phyloP scores from a whole-genome alignment of 179 eudicot species.

The Patellifolia procumbens region DNA sequence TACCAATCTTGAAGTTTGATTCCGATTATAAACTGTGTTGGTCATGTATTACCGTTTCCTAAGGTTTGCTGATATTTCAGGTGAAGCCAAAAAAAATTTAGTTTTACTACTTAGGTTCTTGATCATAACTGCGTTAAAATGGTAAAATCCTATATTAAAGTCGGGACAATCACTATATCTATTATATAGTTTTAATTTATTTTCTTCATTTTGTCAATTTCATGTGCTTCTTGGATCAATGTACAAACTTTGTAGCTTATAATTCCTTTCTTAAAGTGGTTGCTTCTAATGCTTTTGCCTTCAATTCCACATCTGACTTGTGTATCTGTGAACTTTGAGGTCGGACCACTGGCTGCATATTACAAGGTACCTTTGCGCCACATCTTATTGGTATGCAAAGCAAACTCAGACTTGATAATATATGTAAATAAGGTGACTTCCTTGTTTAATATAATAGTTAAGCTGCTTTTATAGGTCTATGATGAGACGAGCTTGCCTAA shows the following conservation, averaged over 20 bases:
- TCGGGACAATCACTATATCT: not conserved
- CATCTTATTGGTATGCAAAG: conserved; percentile 66
- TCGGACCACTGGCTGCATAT: conserved; percentile 93
- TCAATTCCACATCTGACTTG: conserved; percentile 3
- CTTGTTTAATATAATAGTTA: not conserved
- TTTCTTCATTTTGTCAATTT: not conserved
- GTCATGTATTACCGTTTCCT: too few species aligned
- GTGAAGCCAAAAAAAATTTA: too few species aligned
- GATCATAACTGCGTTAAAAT: not conserved
- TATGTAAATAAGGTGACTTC: not conserved
- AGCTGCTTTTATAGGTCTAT: conserved; percentile 51
- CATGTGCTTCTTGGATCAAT: not conserved
- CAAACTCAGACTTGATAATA: not conserved
- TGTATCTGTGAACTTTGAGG: conserved; percentile 40
- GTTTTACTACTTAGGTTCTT: not conserved
- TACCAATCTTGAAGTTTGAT: too few species aligned
- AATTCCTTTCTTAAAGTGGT: not conserved
- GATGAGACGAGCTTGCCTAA: conserved; percentile 98
- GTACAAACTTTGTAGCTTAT: not conserved
- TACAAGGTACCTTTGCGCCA: conserved; percentile 92
- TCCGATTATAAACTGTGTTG: too few species aligned
- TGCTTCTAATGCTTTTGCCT: not conserved
- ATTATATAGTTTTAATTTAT: too few species aligned
- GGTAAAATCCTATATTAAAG: not conserved
- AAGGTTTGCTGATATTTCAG: conserved; percentile 3